Evolutionary conservation across 805 yeast species (phyloP).

Genomic region (Candida montana): DNA sequence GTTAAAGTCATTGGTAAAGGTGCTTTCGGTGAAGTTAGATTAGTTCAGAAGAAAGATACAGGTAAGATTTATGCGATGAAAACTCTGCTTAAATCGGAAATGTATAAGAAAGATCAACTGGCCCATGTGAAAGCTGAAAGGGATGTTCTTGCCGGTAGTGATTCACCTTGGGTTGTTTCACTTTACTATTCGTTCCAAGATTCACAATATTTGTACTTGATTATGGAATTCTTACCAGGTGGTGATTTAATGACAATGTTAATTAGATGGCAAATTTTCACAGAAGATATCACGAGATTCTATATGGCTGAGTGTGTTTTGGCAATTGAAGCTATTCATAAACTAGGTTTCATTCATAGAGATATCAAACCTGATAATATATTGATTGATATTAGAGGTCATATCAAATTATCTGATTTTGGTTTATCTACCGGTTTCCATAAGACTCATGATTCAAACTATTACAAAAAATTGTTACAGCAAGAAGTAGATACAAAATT

Average conservation of each 20-base stretch:
- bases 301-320: constrained; percentile 95
- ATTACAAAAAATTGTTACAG: constrained; percentile 65
- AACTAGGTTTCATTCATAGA: constrained; percentile 92
- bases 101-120: constrained; percentile 88
- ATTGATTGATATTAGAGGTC: constrained; percentile 79
- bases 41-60: constrained; percentile 92
- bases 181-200: constrained; percentile 94
- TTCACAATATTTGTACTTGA: constrained; percentile 79
- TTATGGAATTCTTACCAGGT: constrained; percentile 99
- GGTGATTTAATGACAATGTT: constrained; percentile 95
- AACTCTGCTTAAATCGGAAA: constrained; percentile 76
- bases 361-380: constrained; percentile 98
- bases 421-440: constrained; percentile 97
- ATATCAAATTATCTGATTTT: constrained; percentile 89
- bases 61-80: constrained; percentile 94
- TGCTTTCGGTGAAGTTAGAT: constrained; percentile 96
- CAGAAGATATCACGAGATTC: constrained; percentile 93
- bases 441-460: constrained; percentile 86
- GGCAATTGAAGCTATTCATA: constrained; percentile 90
- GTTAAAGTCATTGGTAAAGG: constrained; percentile 99
- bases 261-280: constrained; percentile 87
- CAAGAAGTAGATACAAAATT: constrained; percentile 51
- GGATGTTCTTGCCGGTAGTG: constrained; percentile 90
- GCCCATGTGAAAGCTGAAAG: constrained; percentile 95
- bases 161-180: constrained; percentile 95